Conservation (phyloP, 108 stramenopile species). For the Fragilaria radians region DNA sequence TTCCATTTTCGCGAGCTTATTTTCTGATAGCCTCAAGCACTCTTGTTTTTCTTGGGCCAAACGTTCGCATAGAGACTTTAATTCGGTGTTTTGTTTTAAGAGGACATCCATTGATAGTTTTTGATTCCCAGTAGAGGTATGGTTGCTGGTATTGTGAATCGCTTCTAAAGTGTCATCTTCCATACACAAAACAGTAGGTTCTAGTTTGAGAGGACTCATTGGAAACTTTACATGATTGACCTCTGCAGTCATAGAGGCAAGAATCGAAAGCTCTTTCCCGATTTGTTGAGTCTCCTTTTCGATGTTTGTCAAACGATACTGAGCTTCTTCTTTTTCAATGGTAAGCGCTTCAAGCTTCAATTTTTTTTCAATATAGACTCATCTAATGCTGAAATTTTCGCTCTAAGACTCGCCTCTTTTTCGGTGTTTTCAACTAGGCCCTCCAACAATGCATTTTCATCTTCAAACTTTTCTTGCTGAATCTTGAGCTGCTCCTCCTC, state of each 20-base stretch:
- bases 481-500: no score
- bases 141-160: no score
- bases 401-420: not conserved
- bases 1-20: not conserved
- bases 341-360: not conserved
- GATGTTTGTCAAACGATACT: not conserved
- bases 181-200: no score
- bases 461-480: no score
- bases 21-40: not conserved
- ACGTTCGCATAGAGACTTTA: not conserved
- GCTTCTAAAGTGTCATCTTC: no score
- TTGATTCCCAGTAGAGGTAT: no score
- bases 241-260: no score
- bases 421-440: not conserved
- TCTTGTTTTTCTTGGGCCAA: not conserved
- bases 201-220: no score
- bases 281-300: not conserved
- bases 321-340: not conserved
- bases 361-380: not conserved
- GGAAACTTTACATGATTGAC: no score
- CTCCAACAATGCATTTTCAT: not conserved
- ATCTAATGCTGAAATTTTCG: not conserved
- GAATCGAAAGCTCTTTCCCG: not conserved
- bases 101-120: no score
- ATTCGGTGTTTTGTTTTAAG: not conserved